These are phyloP conservation scores for Hyaloperonospora brassicae DNA, from an alignment of 352 stramenopile genomes.

Conservation along the genomic window DNA sequence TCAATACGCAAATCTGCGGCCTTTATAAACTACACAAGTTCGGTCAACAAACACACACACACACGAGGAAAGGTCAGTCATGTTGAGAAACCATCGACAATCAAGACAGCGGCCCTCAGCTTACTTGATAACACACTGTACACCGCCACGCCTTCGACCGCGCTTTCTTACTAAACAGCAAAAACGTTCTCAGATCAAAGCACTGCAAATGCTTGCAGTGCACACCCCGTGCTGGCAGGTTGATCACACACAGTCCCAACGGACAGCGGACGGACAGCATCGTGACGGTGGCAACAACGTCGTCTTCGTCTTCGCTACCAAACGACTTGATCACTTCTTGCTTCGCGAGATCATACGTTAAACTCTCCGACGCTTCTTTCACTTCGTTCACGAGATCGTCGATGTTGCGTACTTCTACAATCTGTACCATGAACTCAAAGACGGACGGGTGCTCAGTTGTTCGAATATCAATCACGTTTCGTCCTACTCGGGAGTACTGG, in stretches of 20 bases:
- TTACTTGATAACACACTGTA: conserved; percentile 85
- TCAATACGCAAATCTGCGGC: conserved; percentile 82
- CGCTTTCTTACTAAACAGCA: conserved; percentile 86
- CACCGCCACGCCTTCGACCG: conserved; percentile 86
- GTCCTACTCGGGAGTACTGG: conserved; percentile 52
- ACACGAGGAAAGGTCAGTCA: conserved; percentile 3
- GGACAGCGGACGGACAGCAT: conserved; percentile 87
- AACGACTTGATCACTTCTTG: conserved; percentile 76
- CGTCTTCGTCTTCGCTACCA: conserved; percentile 70
- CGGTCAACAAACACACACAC: conserved; percentile 3
- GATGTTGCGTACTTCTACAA: conserved; percentile 59
- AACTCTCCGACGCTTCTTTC: conserved; percentile 42
- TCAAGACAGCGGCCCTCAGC: conserved; percentile 9
- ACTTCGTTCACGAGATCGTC: conserved; percentile 58
- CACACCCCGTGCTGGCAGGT: conserved; percentile 80
- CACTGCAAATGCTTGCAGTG: conserved; percentile 93
- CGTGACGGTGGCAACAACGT: conserved; percentile 78
- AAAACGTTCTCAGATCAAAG: conserved; percentile 91
- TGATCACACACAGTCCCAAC: conserved; percentile 81
- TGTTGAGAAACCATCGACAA: not conserved
- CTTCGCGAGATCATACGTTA: conserved; percentile 69
- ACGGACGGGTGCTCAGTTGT: conserved; percentile 52
- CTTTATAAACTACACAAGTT: conserved; percentile 70
- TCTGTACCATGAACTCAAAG: conserved; percentile 68
- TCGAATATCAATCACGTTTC: conserved; percentile 67